These are phyloP conservation scores for Stenocarpella maydis DNA, from an alignment of 2,329 filamentous ascomycete species.

Conservation along the genomic window DNA sequence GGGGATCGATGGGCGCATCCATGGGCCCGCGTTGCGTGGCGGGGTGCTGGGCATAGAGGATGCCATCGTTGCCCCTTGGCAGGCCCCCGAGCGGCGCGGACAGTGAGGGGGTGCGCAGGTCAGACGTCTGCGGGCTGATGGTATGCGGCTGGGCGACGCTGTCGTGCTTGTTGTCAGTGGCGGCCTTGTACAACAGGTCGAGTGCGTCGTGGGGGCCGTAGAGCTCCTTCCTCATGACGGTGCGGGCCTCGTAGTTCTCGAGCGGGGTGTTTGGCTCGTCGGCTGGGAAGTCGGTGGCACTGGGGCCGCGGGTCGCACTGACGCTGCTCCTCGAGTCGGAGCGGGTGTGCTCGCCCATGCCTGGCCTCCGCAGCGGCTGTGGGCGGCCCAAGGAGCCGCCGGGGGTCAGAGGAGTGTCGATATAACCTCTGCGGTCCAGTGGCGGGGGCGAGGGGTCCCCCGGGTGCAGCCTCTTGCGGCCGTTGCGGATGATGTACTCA, in stretches of 20 bases:
- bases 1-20: slow-evolving; percentile 53
- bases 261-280: slow-evolving; percentile 68
- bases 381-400: slow-evolving; percentile 71
- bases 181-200: slow-evolving; percentile 90
- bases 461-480: slow-evolving; percentile 70
- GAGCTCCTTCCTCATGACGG: slow-evolving; percentile 74
- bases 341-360: slow-evolving; percentile 45
- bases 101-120: slow-evolving; percentile 18
- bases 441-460: slow-evolving; percentile 51
- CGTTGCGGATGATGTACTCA: slow-evolving; percentile 77
- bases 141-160: not conserved
- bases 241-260: slow-evolving; percentile 71
- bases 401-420: slow-evolving; percentile 68
- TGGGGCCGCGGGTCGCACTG: slow-evolving; percentile 41
- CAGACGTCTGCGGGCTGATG: slow-evolving; percentile 23
- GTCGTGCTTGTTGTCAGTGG: slow-evolving; percentile 59
- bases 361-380: slow-evolving; percentile 71
- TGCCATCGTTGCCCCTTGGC: slow-evolving; percentile 18
- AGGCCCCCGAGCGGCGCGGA: slow-evolving; percentile 8
- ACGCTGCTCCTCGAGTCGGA: slow-evolving; percentile 47
- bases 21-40: slow-evolving; percentile 37
- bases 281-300: slow-evolving; percentile 46
- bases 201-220: slow-evolving; percentile 94
- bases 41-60: slow-evolving; percentile 35
- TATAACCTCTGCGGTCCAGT: slow-evolving; percentile 56